Evolutionary conservation across 1,284 basidiomycete genomes (phyloP).

Genomic region (Volvariella volvacea): DNA sequence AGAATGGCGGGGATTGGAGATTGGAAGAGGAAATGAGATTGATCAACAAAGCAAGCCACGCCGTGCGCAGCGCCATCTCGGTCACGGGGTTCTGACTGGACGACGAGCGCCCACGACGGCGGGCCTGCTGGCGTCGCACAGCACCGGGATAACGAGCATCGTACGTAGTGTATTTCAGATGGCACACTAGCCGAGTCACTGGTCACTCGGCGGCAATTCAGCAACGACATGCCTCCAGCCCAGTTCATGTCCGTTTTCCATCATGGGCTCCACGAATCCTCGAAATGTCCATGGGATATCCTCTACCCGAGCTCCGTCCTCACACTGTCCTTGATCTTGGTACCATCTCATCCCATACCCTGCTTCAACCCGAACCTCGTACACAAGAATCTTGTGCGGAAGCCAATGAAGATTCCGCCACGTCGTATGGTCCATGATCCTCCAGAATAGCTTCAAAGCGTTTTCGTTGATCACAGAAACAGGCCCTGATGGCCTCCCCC

Average conservation of each 20-base stretch:
- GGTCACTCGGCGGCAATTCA: no score
- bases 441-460: slow-evolving; percentile 41
- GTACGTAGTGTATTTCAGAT: no score
- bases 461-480: slow-evolving; percentile 42
- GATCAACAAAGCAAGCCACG: no score
- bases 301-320: neutral
- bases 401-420: slow-evolving; percentile 60
- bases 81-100: no score
- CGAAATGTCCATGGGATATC: slow-evolving; percentile 42
- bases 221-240: slow-evolving; percentile 43
- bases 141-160: no score
- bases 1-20: no score
- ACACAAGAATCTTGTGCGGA: slow-evolving; percentile 49
- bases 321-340: slow-evolving; percentile 25
- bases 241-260: slow-evolving; percentile 52
- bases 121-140: no score
- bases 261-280: slow-evolving; percentile 58
- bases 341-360: slow-evolving; percentile 65
- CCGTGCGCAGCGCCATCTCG: no score
- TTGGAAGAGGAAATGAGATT: no score
- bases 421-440: slow-evolving; percentile 37
- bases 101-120: no score
- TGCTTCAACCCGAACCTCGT: slow-evolving; percentile 46
- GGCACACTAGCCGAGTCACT: no score
- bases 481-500: slow-evolving; percentile 47